Evolutionary conservation across 192 early-diverging fungal species (phyloP).

Genomic region (Coemansia sp.): DNA sequence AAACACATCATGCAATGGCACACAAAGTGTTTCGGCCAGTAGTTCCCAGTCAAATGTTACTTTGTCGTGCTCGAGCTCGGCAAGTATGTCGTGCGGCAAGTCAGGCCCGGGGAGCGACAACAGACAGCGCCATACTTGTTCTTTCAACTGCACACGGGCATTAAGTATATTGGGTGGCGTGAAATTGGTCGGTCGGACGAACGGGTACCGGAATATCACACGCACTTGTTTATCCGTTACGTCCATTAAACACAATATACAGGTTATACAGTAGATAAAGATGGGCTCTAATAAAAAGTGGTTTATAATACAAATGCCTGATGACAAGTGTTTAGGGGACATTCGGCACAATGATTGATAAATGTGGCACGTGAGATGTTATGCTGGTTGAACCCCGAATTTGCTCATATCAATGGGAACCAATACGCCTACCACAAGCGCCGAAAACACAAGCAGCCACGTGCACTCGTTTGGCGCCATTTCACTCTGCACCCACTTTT

Average conservation of each 20-base stretch:
- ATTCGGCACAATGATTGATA: not conserved
- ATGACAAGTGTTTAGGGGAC: not conserved
- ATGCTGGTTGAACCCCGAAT: constrained; percentile 9
- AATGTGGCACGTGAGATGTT: not conserved
- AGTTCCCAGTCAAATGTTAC: constrained; percentile 56
- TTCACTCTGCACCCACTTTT: constrained; percentile 8
- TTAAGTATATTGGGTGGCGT: constrained; percentile 4
- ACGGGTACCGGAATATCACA: constrained; percentile 46
- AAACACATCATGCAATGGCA: constrained; percentile 32
- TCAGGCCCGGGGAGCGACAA: constrained; percentile 27
- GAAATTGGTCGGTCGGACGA: constrained; percentile 27
- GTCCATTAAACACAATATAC: not conserved
- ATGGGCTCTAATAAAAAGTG: not conserved
- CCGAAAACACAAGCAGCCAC: constrained; percentile 18
- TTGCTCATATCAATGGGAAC: constrained; percentile 16
- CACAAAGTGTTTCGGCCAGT: constrained; percentile 24
- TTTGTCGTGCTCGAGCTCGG: constrained; percentile 49
- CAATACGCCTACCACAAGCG: constrained; percentile 18
- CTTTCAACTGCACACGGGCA: constrained; percentile 7
- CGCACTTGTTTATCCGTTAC: constrained; percentile 19
- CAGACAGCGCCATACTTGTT: constrained; percentile 49
- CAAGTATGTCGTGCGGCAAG: constrained; percentile 38
- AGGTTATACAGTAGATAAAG: not conserved
- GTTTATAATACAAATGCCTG: constrained; percentile 21
- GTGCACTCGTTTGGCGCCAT: constrained; percentile 10